Base-by-base conservation (phyloP, 2,329 filamentous ascomycete genomes). In the Neonectria coccinea region DNA sequence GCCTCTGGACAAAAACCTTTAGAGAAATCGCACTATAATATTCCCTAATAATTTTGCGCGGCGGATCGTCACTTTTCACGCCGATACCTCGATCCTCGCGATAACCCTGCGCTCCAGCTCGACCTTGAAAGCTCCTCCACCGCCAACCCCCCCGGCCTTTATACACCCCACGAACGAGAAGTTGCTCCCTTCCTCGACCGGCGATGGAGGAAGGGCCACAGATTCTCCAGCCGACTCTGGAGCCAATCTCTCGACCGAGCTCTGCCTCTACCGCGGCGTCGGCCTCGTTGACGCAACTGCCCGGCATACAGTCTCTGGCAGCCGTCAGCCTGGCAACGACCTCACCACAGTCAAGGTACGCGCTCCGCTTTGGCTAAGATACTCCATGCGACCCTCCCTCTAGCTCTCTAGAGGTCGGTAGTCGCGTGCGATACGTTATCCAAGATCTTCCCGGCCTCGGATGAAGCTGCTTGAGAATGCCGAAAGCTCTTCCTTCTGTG, bases 161-260 rank as follows among this genome's bases (percentile, higher is more conserved):
- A 45, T 50, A 55, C 44, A 54, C 33, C 27, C n/a, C 36, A 56
- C 44, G 51, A 66, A 39, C 29, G 39, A 55, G 27, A n/a, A 53
- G 47, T 33, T 58, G 47, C 36, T 39, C 44, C 44, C 59, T 54
- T 16, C 58, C 54, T 45, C 41, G 31, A 45, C 20, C 70, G 53
- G 74, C 76, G 70, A 85, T 86, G 82, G 84, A 86, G 72, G 84
- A 86, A 68, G 79, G 78, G 61, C 68, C 77, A 33, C 80, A 81
- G 58, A 70, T 79, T 52, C 73, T 82, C 48, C 74, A 80, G 44
- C 77, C 80, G 39, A 75, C 77, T 10, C 73, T 82, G 45, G 85
- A 88, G 66, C 78, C 82, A 18, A 82, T 85, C 63, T 85, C 85
- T 31, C 80, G 82, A 68, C 83, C 83, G 22, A 82, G 80, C 69